phyloP scores from a whole-genome alignment of 768 basidiomycete species.

The Daedaleopsis nitida region DNA sequence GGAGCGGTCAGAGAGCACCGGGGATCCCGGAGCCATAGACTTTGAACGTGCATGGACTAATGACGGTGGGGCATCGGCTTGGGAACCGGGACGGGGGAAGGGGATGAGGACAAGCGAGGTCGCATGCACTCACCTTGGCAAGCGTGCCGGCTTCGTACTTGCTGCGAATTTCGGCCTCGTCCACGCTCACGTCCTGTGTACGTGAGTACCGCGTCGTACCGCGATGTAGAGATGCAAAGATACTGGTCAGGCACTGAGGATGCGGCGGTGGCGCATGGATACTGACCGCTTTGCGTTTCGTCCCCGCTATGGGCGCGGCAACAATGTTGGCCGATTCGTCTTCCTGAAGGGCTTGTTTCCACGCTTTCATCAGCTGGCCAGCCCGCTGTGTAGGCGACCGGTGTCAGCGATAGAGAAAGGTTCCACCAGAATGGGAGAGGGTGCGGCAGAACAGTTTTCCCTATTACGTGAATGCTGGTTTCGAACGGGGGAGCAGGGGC shows the following conservation, averaged over 20 bases:
- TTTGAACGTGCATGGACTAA: not conserved
- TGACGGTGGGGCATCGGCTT: not conserved
- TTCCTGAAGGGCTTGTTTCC: conserved; percentile 63
- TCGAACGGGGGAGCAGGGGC: not conserved
- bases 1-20: not conserved
- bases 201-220: conserved; percentile 1
- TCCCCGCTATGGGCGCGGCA: conserved; percentile 42
- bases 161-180: conserved; percentile 74
- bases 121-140: conserved; percentile 53
- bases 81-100: conserved; percentile 1
- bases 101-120: not conserved
- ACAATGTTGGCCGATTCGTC: conserved; percentile 67
- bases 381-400: conserved; percentile 50
- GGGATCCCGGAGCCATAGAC: not conserved
- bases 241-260: conserved; percentile 11
- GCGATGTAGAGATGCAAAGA: not conserved
- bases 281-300: conserved; percentile 76
- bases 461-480: conserved; percentile 16
- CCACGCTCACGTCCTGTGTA: conserved; percentile 58
- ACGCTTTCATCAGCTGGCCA: conserved; percentile 65
- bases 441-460: conserved; percentile 10
- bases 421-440: conserved; percentile 7
- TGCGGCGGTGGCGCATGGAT: conserved; percentile 5
- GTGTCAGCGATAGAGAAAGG: not conserved
- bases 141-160: conserved; percentile 61